These are phyloP conservation scores for Astragalus glycyphyllos DNA, from an alignment of 306 rosid species.

Conservation along the genomic window DNA sequence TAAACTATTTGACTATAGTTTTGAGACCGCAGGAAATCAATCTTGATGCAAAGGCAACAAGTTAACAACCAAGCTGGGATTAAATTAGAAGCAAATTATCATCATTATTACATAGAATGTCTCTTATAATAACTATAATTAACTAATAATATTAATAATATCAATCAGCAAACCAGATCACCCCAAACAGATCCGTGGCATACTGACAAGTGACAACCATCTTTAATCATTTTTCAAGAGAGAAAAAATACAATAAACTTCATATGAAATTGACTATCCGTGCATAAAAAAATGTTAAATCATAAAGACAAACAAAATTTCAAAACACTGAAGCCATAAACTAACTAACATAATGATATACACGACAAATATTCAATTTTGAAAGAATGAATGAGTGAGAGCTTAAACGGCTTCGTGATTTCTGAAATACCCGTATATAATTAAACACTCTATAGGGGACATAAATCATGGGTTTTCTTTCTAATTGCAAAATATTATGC, in stretches of 20 bases:
- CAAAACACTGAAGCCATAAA: conserved; percentile 7
- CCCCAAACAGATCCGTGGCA: conserved; percentile 24
- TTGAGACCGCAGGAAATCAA: not conserved
- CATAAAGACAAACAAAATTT: not conserved
- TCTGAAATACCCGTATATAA: conserved; percentile 17
- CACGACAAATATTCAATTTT: not conserved
- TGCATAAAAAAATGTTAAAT: conserved; percentile 1
- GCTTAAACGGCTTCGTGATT: conserved; percentile 7
- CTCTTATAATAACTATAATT: conserved; percentile 10
- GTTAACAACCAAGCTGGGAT: conserved; percentile 9
- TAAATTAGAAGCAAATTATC: conserved; percentile 25
- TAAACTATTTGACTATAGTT: conserved; percentile 1
- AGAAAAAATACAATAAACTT: not conserved
- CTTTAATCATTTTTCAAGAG: not conserved
- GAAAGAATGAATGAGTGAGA: conserved; percentile 12
- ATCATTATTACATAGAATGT: not conserved
- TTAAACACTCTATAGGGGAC: not conserved
- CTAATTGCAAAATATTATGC: conserved; percentile 9
- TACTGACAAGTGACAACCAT: not conserved
- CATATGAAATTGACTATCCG: conserved; percentile 3
- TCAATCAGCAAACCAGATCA: conserved; percentile 16
- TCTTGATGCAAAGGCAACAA: not conserved
- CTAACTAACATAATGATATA: conserved; percentile 15
- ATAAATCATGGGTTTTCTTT: conserved; percentile 28
- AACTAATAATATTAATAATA: conserved; percentile 22